Conservation (phyloP, 495 filamentous ascomycete genomes). For the Penicillium verhagenii region DNA sequence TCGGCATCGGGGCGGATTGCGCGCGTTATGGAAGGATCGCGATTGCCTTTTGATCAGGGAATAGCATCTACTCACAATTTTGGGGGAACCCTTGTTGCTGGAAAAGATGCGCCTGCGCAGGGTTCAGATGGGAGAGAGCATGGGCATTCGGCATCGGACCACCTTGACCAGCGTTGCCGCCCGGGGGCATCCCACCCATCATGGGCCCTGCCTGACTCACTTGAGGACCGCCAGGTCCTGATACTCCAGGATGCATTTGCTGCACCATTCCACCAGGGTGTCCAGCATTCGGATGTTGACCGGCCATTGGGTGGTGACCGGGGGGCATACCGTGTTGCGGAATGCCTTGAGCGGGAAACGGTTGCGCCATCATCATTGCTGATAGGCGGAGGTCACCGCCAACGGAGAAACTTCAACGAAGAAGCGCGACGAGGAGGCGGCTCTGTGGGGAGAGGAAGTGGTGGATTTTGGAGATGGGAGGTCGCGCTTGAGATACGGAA, state of each 20-base stretch:
- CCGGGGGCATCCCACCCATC: conserved; percentile 81
- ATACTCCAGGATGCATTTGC: conserved; percentile 82
- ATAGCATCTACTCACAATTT: conserved; percentile 34
- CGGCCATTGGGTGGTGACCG: conserved; percentile 76
- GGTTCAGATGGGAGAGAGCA: conserved; percentile 76
- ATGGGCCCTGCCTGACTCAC: conserved; percentile 75
- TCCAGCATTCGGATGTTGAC: conserved; percentile 66
- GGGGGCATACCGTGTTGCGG: conserved; percentile 72
- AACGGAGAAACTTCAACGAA: conserved; percentile 17
- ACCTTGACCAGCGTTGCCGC: conserved; percentile 49
- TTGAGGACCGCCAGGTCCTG: conserved; percentile 72
- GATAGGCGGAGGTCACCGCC: conserved; percentile 43
- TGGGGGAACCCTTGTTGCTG: conserved; percentile 54
- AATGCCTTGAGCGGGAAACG: conserved; percentile 70
- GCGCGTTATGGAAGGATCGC: not conserved
- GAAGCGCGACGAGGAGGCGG: conserved; percentile 20
- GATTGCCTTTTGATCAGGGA: not conserved
- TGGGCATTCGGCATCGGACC: conserved; percentile 69
- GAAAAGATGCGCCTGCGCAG: conserved; percentile 62
- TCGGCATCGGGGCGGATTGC: not conserved
- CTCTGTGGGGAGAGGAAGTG: conserved; percentile 2
- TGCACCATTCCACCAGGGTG: conserved; percentile 65
- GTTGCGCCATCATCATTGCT: conserved; percentile 71
- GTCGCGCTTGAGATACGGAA: conserved; percentile 41
- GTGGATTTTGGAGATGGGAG: conserved; percentile 24